Evolutionary conservation across 2,329 filamentous ascomycete genomes (phyloP).

Genomic region (Aspergillus eucalypticola): DNA sequence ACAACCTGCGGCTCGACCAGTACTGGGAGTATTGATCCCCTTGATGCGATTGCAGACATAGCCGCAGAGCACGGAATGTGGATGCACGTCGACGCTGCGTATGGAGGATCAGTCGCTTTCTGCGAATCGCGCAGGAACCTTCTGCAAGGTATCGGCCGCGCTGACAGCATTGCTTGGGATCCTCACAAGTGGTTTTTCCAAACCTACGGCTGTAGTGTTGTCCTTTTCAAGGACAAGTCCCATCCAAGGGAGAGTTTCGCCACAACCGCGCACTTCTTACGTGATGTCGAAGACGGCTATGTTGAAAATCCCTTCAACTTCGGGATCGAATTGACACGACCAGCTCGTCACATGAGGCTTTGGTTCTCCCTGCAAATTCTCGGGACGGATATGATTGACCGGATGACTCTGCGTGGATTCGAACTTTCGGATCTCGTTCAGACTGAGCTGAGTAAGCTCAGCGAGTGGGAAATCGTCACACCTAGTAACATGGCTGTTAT

Average conservation of each 20-base stretch:
- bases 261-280: slow-evolving; percentile 12
- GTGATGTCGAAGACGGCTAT: slow-evolving; percentile 14
- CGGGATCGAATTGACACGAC: slow-evolving; percentile 23
- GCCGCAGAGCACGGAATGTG: slow-evolving; percentile 15
- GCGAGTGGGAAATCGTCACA: slow-evolving; percentile 11
- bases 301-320: slow-evolving; percentile 23
- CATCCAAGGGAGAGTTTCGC: slow-evolving; percentile 19
- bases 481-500: slow-evolving; percentile 14
- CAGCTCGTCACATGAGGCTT: slow-evolving; percentile 22
- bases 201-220: slow-evolving; percentile 26
- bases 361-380: slow-evolving; percentile 24
- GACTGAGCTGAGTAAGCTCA: slow-evolving; percentile 3
- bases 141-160: slow-evolving; percentile 16
- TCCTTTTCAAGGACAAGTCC: slow-evolving; percentile 19
- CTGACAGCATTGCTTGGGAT: slow-evolving; percentile 28
- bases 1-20: slow-evolving; percentile 22
- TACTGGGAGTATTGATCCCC: slow-evolving; percentile 23
- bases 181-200: slow-evolving; percentile 30
- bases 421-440: slow-evolving; percentile 1
- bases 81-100: slow-evolving; percentile 27
- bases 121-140: slow-evolving; percentile 11
- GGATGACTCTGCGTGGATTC: slow-evolving; percentile 20
- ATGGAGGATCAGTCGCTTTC: slow-evolving; percentile 21
- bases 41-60: slow-evolving; percentile 15
- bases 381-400: slow-evolving; percentile 17